Percentiles rank a stretch among this genome's conserved stretches.
These are phyloP conservation scores for Carex kokanica DNA, from an alignment of 176 grass and related monocot species.

Conservation along the genomic window DNA sequence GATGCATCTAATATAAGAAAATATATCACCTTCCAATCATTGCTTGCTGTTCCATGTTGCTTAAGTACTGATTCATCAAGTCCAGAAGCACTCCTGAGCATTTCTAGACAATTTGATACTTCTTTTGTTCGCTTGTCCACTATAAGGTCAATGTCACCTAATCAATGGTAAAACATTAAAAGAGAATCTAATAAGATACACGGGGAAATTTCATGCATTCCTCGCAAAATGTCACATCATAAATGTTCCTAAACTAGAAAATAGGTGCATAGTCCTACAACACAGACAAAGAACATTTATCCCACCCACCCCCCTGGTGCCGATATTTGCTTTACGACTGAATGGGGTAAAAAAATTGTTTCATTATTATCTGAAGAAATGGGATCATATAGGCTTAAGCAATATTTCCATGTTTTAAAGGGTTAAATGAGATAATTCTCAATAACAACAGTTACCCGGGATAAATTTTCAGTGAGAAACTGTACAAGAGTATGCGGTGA, in stretches of 20 bases:
- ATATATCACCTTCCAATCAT: slow-evolving; percentile 82
- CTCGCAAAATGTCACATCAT: neutral
- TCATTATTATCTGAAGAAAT: neutral
- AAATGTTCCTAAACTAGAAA: neutral
- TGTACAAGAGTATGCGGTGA: neutral
- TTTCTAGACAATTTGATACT: slow-evolving; percentile 74
- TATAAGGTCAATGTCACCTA: slow-evolving; percentile 60
- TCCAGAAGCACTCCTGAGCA: slow-evolving; percentile 71
- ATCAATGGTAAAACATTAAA: slow-evolving; percentile 10
- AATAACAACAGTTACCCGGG: neutral
- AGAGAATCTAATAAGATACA: slow-evolving; percentile 14
- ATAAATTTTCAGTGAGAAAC: neutral
- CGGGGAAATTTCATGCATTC: neutral
- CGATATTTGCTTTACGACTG: neutral
- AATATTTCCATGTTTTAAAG: neutral
- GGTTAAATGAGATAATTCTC: neutral
- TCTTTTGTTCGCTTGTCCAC: slow-evolving; percentile 53
- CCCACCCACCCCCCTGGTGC: neutral
- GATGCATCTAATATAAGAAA: neutral
- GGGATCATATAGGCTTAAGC: neutral
- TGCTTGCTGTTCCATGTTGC: slow-evolving; percentile 33
- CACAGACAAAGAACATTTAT: neutral
- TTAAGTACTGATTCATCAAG: slow-evolving; percentile 27
- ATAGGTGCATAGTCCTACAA: slow-evolving; percentile 4
- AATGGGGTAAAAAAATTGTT: neutral